Evolutionary conservation across 1,284 basidiomycete species (phyloP).

Genomic region (Omphalotus olearius): DNA sequence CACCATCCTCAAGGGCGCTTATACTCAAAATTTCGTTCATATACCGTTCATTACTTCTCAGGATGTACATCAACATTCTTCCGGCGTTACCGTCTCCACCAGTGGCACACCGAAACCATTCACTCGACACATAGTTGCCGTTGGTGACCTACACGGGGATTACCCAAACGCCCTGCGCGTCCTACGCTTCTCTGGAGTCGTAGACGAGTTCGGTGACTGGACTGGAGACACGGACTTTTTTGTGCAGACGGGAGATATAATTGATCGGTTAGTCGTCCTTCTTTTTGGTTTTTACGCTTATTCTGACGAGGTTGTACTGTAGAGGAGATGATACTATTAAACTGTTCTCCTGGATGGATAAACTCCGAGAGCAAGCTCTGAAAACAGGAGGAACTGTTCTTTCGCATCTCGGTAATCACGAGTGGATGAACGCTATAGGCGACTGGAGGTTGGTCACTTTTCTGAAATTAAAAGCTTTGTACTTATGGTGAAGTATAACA

Average conservation of each 20-base stretch:
- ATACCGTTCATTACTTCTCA: no score
- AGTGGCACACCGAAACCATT: slow-evolving; percentile 22
- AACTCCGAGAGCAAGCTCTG: slow-evolving; percentile 71
- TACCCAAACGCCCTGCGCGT: slow-evolving; percentile 68
- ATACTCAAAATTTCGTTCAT: no score
- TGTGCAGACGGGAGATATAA: slow-evolving; percentile 93
- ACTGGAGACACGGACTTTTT: slow-evolving; percentile 75
- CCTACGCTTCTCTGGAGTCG: slow-evolving; percentile 72
- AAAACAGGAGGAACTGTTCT: slow-evolving; percentile 69
- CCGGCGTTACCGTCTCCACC: no score
- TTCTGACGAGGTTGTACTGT: neutral
- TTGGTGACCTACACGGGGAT: slow-evolving; percentile 83
- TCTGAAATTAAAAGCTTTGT: neutral
- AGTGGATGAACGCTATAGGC: slow-evolving; percentile 89
- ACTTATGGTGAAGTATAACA: slow-evolving; percentile 25
- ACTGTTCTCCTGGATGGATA: slow-evolving; percentile 80
- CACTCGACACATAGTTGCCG: slow-evolving; percentile 61
- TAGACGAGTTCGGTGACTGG: slow-evolving; percentile 71
- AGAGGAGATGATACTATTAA: slow-evolving; percentile 86
- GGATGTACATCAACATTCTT: no score
- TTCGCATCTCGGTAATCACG: slow-evolving; percentile 85
- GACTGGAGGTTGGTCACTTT: slow-evolving; percentile 18
- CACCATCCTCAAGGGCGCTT: no score
- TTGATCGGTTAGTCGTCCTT: slow-evolving; percentile 59
- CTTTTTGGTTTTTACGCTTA: neutral